Base-by-base conservation (phyloP, 2,329 filamentous ascomycete species). In the Davidsoniella virescens region DNA sequence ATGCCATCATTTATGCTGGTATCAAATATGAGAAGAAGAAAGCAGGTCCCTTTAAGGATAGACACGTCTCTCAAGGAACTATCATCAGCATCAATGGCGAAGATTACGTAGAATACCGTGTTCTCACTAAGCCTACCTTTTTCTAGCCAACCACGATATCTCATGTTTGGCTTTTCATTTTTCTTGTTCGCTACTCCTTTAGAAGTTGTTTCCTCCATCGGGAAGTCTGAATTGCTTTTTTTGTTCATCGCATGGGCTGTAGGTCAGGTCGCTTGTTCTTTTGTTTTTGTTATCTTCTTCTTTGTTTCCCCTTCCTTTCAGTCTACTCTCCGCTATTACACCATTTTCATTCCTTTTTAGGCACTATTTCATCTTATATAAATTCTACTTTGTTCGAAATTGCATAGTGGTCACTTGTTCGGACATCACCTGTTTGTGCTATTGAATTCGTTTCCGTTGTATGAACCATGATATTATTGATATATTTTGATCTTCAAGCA, bases 71-170 rank as follows among this genome's bases (percentile, higher is more conserved):
- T 44, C 70, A 75, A 53, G 73, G 76, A 4, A 71, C 70, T 8
- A 75, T 81, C 18, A 70, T 81, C 57, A 78, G 66, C 44, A 81
- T 82, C 53, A 76, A 81, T 53, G 78, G 76, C 18, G 77, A 81
- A 59, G 78, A 81, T 55, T 82, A 77, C 54, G 76, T 82, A 33
- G 78, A 81, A 59, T 81, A 81, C 55, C 70, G 77, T 2, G 75
- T 82, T 1, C 68, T 82, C 23, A 79, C 73, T 1, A 80, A 78
- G 62, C 75, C 76, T 0, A 72, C 68, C 0, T 80, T 80, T 57
- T 80, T 77, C 55, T 78, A 44, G 43, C 12, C 29, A 33, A 12
- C 5, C 29, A 33, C 9, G 58, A 8, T 42, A 10, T 18, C n/a
- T 26, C 23, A 20, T 36, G 1, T 29, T 12, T 16, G 16, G 20